These are phyloP conservation scores for Tephrocybe sp. DNA, from an alignment of 768 basidiomycete species.

Conservation along the genomic window DNA sequence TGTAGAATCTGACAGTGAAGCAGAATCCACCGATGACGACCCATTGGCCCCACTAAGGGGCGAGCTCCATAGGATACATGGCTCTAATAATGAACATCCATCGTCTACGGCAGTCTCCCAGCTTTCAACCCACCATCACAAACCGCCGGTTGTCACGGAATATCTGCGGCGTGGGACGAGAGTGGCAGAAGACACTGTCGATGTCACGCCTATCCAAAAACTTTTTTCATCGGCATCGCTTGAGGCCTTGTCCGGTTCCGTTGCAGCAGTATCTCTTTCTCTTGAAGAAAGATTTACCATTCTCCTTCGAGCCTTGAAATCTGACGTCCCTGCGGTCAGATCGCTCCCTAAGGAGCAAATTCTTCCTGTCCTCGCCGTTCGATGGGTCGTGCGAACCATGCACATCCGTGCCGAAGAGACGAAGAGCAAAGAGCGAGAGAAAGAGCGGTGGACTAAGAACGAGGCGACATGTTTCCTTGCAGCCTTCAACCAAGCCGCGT, in stretches of 20 bases:
- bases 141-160: conserved; percentile 39
- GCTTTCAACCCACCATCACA: conserved; percentile 26
- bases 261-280: conserved; percentile 47
- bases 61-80: conserved; percentile 57
- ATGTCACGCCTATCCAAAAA: conserved; percentile 44
- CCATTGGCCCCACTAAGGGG: conserved; percentile 68
- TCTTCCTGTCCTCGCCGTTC: conserved; percentile 51
- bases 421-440: conserved; percentile 53
- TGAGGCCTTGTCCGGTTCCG: conserved; percentile 26
- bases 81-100: conserved; percentile 32
- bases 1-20: conserved; percentile 47
- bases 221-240: conserved; percentile 42
- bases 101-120: conserved; percentile 32
- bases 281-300: conserved; percentile 51
- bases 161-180: conserved; percentile 70
- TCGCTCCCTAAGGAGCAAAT: conserved; percentile 44
- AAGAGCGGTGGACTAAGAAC: conserved; percentile 64
- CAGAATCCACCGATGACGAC: conserved; percentile 51
- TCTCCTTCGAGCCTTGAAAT: conserved; percentile 53
- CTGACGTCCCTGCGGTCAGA: conserved; percentile 47
- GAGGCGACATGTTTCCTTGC: conserved; percentile 63
- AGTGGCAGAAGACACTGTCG: conserved; percentile 56
- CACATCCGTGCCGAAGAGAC: conserved; percentile 50
- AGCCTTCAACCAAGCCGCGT: conserved; percentile 35
- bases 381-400: conserved; percentile 58